Percentiles rank a stretch among this genome's conserved stretches.
These are phyloP conservation scores for Skeletonema tropicum DNA, from an alignment of 108 stramenopile species.

Conservation along the genomic window DNA sequence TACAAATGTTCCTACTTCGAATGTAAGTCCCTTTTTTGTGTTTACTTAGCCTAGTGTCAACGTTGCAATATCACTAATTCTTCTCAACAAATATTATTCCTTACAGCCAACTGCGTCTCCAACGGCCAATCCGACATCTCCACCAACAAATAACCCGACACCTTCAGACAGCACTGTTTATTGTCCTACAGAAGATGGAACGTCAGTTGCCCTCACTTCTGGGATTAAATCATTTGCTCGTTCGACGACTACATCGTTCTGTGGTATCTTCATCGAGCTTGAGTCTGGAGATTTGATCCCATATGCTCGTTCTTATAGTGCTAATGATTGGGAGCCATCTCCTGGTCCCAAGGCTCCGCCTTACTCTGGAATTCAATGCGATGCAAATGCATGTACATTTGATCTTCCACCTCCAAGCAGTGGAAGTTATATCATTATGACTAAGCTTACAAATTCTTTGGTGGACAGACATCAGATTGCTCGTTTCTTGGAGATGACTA, in stretches of 20 bases:
- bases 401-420: constrained; percentile 10
- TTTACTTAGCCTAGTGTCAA: neutral
- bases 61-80: neutral
- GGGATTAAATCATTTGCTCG: constrained; percentile 1
- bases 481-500: constrained; percentile 61
- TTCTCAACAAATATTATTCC: neutral
- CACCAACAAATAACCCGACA: neutral
- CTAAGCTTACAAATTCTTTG: constrained; percentile 10
- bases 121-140: constrained; percentile 6
- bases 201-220: neutral
- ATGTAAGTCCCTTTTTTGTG: neutral
- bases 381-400: neutral
- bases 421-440: constrained; percentile 24
- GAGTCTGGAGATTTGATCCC: constrained; percentile 45
- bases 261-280: constrained; percentile 26
- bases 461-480: constrained; percentile 38
- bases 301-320: constrained; percentile 69
- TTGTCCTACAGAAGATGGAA: constrained; percentile 5
- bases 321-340: constrained; percentile 62
- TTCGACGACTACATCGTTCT: constrained; percentile 18
- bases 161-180: neutral
- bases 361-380: constrained; percentile 1
- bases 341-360: constrained; percentile 42
- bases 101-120: constrained; percentile 1
- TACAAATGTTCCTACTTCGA: neutral